Conservation (phyloP, 345 rosid species). For the Dipteronia dyeriana region DNA sequence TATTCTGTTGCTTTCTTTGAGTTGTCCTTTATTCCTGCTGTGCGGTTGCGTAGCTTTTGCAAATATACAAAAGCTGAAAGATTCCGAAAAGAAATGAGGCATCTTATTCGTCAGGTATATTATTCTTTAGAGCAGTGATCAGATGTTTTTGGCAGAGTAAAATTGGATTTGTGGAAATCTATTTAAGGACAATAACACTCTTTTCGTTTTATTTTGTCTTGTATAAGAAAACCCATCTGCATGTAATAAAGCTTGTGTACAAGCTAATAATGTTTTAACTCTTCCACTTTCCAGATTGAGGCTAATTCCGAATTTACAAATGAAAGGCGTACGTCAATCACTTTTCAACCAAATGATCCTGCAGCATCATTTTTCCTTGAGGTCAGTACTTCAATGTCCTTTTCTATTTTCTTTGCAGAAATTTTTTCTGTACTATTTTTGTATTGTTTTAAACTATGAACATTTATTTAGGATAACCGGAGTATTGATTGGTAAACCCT, state of each 20-base stretch:
- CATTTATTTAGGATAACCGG: background rate
- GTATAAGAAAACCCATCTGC: background rate
- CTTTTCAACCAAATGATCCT: slow-evolving; percentile 72
- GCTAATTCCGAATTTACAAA: slow-evolving; percentile 63
- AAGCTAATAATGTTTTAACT: slow-evolving; percentile 21
- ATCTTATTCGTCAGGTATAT: slow-evolving; percentile 76
- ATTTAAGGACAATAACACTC: background rate
- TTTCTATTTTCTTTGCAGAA: background rate
- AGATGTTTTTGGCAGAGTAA: background rate
- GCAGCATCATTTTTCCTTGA: slow-evolving; percentile 64
- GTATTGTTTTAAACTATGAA: background rate
- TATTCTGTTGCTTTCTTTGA: slow-evolving; percentile 82
- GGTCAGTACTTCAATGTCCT: slow-evolving; percentile 34
- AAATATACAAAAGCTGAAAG: slow-evolving; percentile 84
- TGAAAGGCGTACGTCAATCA: slow-evolving; percentile 51
- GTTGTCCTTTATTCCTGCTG: slow-evolving; percentile 75
- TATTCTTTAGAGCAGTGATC: background rate
- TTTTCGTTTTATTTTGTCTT: background rate
- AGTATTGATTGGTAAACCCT: background rate
- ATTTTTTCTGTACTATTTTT: background rate
- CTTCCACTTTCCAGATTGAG: slow-evolving; percentile 50
- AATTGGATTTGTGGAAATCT: slow-evolving; percentile 8
- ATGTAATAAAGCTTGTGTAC: slow-evolving; percentile 4
- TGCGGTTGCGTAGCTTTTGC: slow-evolving; percentile 72
- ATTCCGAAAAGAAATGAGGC: slow-evolving; percentile 85